Percentiles rank a stretch among this genome's conserved stretches.
Conservation (phyloP, 2,329 filamentous ascomycete species). For the Scedosporium minutisporum region DNA sequence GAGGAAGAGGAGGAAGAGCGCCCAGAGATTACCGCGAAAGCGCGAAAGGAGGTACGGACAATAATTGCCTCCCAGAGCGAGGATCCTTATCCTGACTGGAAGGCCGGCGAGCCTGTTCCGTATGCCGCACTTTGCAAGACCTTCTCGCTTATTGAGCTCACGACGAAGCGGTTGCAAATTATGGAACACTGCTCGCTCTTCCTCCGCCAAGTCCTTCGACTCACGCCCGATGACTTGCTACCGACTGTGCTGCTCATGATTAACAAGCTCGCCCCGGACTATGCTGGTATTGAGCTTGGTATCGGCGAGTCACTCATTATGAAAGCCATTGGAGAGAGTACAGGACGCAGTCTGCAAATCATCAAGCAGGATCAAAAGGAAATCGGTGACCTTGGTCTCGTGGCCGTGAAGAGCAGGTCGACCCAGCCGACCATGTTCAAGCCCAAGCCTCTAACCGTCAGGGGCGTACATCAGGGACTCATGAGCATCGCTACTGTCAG, state of each 20-base stretch:
- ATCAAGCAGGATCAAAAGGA: conserved; percentile 96
- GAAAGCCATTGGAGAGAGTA: conserved; percentile 95
- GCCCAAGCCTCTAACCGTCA: conserved; percentile 79
- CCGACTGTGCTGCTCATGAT: conserved; percentile 91
- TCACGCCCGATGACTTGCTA: conserved; percentile 80
- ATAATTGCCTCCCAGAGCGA: conserved; percentile 44
- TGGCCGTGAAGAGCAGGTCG: conserved; percentile 88
- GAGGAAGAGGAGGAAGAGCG: conserved; percentile 52
- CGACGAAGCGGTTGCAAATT: conserved; percentile 82
- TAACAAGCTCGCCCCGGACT: conserved; percentile 94
- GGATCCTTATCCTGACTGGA: conserved; percentile 94
- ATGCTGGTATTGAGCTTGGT: conserved; percentile 92
- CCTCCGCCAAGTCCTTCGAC: conserved; percentile 81
- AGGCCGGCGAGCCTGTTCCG: conserved; percentile 75
- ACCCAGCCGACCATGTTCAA: conserved; percentile 99
- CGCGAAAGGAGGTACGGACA: conserved; percentile 69
- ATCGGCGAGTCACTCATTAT: conserved; percentile 98
- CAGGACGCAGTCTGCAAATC: conserved; percentile 74
- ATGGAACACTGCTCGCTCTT: conserved; percentile 83
- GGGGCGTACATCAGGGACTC: conserved; percentile 76
- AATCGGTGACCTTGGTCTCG: conserved; percentile 88
- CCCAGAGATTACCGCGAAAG: conserved; percentile 63
- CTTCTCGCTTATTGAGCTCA: conserved; percentile 91
- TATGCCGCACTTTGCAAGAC: conserved; percentile 92
- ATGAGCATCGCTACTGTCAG: conserved; percentile 80